These are phyloP conservation scores for Pichia sp. DNA, from an alignment of 1,139 yeast genomes.

Conservation along the genomic window DNA sequence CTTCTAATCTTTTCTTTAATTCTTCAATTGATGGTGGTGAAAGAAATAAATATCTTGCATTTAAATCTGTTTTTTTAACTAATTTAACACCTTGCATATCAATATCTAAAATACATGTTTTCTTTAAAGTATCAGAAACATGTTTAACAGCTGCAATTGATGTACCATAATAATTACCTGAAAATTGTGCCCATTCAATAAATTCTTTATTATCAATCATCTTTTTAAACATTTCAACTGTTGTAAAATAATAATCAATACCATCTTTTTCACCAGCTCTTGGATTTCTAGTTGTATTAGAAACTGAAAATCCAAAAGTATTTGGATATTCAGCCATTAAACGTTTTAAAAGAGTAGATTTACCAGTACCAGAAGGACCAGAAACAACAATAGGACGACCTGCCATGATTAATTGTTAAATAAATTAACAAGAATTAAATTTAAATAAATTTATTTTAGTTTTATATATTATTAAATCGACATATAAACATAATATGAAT, in stretches of 20 bases:
- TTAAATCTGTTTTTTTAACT: constrained; percentile 73
- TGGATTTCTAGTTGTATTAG: constrained; percentile 89
- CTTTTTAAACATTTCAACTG: constrained; percentile 70
- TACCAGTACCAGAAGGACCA: constrained; percentile 97
- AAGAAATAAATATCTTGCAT: constrained; percentile 79
- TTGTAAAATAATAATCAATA: constrained; percentile 78
- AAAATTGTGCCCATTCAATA: constrained; percentile 96
- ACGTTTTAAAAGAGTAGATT: constrained; percentile 85
- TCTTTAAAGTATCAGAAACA: constrained; percentile 52
- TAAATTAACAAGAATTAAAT: too few species aligned
- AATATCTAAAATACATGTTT: constrained; percentile 84
- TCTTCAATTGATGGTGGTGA: constrained; percentile 89
- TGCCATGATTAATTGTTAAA: constrained; percentile 20
- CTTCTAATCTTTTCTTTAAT: constrained; percentile 64
- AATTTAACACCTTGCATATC: constrained; percentile 98
- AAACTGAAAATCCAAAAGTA: constrained; percentile 86
- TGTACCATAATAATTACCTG: constrained; percentile 97
- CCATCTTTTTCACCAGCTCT: constrained; percentile 89
- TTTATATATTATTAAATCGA: too few species aligned
- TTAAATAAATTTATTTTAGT: too few species aligned
- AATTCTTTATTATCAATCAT: constrained; percentile 70
- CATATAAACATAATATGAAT: too few species aligned
- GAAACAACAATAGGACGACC: constrained; percentile 89
- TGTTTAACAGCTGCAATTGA: constrained; percentile 77
- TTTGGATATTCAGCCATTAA: constrained; percentile 86